Percentiles rank a stretch among this genome's conserved stretches.
Conservation (phyloP, 805 yeast species). For the Kluyveromyces lactis region DNA sequence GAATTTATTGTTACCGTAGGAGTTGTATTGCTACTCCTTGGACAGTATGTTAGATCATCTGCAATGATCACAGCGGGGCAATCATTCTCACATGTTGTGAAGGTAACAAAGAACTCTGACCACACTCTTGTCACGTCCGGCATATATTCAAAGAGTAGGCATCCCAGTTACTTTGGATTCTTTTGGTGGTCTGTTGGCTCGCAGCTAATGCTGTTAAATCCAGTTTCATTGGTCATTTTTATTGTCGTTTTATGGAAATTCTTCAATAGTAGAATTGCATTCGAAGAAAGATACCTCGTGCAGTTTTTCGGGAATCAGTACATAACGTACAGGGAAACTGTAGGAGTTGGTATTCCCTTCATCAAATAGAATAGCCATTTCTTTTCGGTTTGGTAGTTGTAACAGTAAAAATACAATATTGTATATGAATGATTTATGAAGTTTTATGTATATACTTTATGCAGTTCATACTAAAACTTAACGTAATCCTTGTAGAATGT, state of each 20-base stretch:
- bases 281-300: slow-evolving; percentile 60
- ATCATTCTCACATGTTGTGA: slow-evolving; percentile 79
- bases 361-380: slow-evolving; percentile 31
- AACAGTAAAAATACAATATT: too few species aligned
- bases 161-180: slow-evolving; percentile 89
- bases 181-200: slow-evolving; percentile 91
- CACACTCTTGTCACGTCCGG: slow-evolving; percentile 73
- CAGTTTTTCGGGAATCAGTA: slow-evolving; percentile 70
- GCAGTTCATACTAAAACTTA: too few species aligned
- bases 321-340: slow-evolving; percentile 37
- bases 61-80: slow-evolving; percentile 87
- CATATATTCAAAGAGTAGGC: slow-evolving; percentile 58
- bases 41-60: slow-evolving; percentile 60
- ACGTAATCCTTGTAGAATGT: not conserved
- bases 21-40: slow-evolving; percentile 39
- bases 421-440: too few species aligned
- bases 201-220: slow-evolving; percentile 63
- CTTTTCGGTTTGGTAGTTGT: not conserved
- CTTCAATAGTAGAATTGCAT: slow-evolving; percentile 56
- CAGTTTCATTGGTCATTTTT: slow-evolving; percentile 49
- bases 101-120: slow-evolving; percentile 37
- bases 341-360: slow-evolving; percentile 61
- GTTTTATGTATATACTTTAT: too few species aligned
- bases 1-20: slow-evolving; percentile 36
- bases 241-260: slow-evolving; percentile 54